phyloP scores from a whole-genome alignment of 805 yeast species.

The Tetrapisispora phaffii region DNA sequence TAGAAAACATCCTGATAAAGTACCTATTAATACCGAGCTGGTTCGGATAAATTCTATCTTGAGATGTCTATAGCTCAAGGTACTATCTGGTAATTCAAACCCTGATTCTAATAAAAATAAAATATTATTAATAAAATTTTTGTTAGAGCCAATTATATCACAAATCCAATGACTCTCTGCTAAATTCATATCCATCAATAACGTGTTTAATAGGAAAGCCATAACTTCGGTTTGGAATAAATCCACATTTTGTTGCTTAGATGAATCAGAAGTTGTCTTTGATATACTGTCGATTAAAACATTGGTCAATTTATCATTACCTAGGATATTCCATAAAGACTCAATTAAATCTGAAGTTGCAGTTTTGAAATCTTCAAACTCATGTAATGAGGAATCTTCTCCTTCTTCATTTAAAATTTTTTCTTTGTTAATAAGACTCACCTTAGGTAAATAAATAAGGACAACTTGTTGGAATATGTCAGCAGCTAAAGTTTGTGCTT shows the following conservation, averaged over 20 bases:
- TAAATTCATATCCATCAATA: conserved; percentile 22
- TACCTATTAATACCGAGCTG: conserved; percentile 20
- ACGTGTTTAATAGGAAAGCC: conserved; percentile 20
- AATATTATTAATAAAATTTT: conserved; percentile 15
- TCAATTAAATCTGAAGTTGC: conserved; percentile 76
- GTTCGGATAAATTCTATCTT: conserved; percentile 25
- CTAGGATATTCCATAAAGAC: conserved; percentile 55
- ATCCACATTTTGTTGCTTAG: conserved; percentile 6
- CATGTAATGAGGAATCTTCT: conserved; percentile 29
- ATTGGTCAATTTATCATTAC: conserved; percentile 30
- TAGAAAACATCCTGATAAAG: conserved; percentile 23
- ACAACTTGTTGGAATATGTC: conserved; percentile 44
- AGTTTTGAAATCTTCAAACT: conserved; percentile 57
- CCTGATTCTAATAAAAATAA: conserved; percentile 22
- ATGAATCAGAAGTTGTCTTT: conserved; percentile 4
- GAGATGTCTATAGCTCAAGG: conserved; percentile 7
- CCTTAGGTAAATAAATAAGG: conserved; percentile 58
- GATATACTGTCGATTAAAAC: conserved; percentile 20
- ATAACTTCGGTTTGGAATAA: conserved; percentile 27
- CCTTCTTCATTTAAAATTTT: conserved; percentile 27
- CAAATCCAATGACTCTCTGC: conserved; percentile 25
- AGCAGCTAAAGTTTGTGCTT: conserved; percentile 28
- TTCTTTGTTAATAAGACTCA: conserved; percentile 36
- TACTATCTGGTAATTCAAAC: conserved; percentile 10
- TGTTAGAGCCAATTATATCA: conserved; percentile 17